Evolutionary conservation across 495 filamentous ascomycete species (phyloP).

Genomic region (Niebla homalea): DNA sequence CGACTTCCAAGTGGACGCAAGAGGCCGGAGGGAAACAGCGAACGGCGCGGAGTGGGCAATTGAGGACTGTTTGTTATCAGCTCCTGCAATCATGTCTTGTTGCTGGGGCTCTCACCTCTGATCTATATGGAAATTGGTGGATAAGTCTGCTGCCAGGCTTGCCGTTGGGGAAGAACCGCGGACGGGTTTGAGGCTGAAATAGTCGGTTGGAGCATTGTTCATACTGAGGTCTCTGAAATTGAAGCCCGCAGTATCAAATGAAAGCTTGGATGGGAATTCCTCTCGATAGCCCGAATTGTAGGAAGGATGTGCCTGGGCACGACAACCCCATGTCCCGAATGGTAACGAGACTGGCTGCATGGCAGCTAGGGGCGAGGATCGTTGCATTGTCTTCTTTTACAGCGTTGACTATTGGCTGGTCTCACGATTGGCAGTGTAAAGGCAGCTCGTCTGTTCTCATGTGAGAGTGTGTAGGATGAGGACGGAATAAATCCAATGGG

Average conservation of each 20-base stretch:
- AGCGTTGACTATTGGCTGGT: neutral
- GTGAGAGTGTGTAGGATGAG: no score
- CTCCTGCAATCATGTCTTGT: conserved; percentile 8
- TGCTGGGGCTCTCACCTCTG: conserved; percentile 48
- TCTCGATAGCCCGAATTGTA: conserved; percentile 33
- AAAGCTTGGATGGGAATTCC: conserved; percentile 35
- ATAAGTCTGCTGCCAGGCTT: conserved; percentile 82
- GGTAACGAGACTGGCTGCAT: conserved; percentile 70
- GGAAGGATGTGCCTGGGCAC: conserved; percentile 37
- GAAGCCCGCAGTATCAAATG: conserved; percentile 51
- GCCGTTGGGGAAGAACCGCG: conserved; percentile 81
- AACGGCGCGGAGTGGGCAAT: conserved; percentile 79
- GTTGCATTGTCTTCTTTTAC: conserved; percentile 51
- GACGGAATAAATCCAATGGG: no score
- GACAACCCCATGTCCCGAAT: conserved; percentile 39
- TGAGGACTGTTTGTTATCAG: conserved; percentile 53
- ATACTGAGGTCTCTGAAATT: conserved; percentile 61
- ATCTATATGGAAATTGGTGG: conserved; percentile 91
- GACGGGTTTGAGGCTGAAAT: conserved; percentile 61
- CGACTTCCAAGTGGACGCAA: conserved; percentile 51
- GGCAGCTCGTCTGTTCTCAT: no score
- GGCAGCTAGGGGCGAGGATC: conserved; percentile 85
- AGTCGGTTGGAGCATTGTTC: conserved; percentile 55
- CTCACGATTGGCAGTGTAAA: no score
- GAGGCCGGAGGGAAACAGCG: conserved; percentile 75